Evolutionary conservation across 2,329 filamentous ascomycete genomes (phyloP).

Genomic region (Teratosphaeria zuluensis): DNA sequence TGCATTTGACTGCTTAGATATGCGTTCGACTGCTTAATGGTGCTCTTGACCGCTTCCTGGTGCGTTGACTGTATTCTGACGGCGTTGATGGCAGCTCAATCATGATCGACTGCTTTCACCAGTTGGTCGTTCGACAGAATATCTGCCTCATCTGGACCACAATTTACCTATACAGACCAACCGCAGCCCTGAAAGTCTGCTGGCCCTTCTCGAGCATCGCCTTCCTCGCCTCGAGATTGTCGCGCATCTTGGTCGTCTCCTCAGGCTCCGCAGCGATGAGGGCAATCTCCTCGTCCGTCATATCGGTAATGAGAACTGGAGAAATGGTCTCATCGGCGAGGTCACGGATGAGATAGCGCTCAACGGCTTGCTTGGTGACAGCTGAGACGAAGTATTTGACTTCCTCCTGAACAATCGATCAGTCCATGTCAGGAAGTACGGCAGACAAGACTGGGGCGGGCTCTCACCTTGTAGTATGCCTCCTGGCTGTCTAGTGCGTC

Average conservation of each 20-base stretch:
- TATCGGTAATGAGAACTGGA: constrained; percentile 19
- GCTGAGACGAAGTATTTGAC: constrained; percentile 28
- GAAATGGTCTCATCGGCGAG: constrained; percentile 24
- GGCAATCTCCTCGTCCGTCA: constrained; percentile 27
- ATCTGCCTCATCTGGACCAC: background rate
- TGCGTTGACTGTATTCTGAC: too few relatives aligned
- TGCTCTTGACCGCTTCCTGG: too few relatives aligned
- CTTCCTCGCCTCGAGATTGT: constrained; percentile 20
- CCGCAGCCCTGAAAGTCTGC: constrained; percentile 19
- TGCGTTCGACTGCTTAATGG: too few relatives aligned
- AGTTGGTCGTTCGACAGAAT: background rate
- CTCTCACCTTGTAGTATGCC: constrained; percentile 29
- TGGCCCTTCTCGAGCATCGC: constrained; percentile 28
- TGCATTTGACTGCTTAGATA: too few relatives aligned
- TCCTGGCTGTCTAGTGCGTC: constrained; percentile 28
- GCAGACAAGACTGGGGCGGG: background rate
- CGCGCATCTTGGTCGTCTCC: constrained; percentile 19
- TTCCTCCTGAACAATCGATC: constrained; percentile 17
- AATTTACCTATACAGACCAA: constrained; percentile 3
- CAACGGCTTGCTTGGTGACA: constrained; percentile 29
- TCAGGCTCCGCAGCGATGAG: constrained; percentile 27
- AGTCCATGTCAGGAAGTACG: background rate
- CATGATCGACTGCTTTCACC: too few relatives aligned
- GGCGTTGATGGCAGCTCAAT: too few relatives aligned
- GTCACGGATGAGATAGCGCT: constrained; percentile 27